Evolutionary conservation across 352 stramenopile genomes (phyloP), one percentile per base, ranked within the genome.

Genomic region (Pythium dissotocum): DNA sequence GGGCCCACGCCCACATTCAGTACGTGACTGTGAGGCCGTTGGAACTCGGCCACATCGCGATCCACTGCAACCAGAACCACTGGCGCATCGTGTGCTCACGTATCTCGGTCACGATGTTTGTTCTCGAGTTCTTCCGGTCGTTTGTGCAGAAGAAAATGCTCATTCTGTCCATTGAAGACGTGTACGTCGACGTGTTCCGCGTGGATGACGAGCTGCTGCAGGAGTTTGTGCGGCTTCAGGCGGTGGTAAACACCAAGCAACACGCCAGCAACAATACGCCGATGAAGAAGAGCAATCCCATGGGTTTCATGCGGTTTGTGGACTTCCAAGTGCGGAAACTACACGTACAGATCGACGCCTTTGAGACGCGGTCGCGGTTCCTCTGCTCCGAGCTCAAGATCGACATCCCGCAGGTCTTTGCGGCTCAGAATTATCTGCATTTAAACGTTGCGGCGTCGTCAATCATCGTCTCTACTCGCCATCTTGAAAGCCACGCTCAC

Each of bases 91-190:
- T 80, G 33, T 77, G 87, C 28, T 78, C 82, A 3, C 76, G 70
- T 42, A 72, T 93, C 28, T 72, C 75, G 28, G 61, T 89, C 8
- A 67, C 77, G 63, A 88, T 67, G 42, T 76, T 80, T 32, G 73
- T 93, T 14, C 76, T 76, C 42, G 81, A 78, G 26, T 93, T 91
- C 56, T 89, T 93, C 48, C 79, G 80, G 52, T 93, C 82, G 26
- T 93, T 91, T 61, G 81, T 82, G 8, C 82, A 88, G 58, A 80
- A 82, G n/a, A 90, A 89, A 55, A 85, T 93, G 35, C 78, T 82
- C 40, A 67, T 83, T n/a, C 70, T 93, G 21, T 69, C 64, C 18
- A 75, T 93, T 32, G 82, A 85, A 35, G 65, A 85, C 28, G 58
- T 90, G 9, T 42, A 75, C 26, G 70, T 76, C 4, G 70, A 82